Evolutionary conservation across 345 rosid genomes (phyloP), one percentile per base, ranked within the genome.

Genomic region (Eucalyptus pauciflora): DNA sequence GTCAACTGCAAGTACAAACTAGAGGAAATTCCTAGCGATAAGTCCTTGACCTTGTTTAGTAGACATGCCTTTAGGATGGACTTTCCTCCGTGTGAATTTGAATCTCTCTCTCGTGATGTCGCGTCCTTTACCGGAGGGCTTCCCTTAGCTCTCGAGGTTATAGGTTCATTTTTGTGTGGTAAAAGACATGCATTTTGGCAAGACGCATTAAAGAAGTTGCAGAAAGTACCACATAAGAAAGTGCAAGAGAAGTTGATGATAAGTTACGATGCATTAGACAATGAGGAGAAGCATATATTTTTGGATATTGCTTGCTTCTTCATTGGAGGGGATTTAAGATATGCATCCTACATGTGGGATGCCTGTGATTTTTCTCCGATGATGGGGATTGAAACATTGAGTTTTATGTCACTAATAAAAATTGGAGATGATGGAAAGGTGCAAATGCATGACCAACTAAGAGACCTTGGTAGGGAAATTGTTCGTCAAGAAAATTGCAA

Each of bases 1-100:
- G 3, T 80, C 15, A 10, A 46, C 0, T 18, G 4, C 9, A 7
- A 15, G 9, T 81, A 22, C 14, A 15, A 48, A 45, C 41, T 88
- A 7, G 2, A 31, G 46, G 81, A 6, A 85, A 7, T 88, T 1
- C 17, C 4, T 7, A 3, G 7, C 3, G 27, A 10, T 10, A 12
- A 56, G 3, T 85, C 51, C 8, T 43, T 88, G 14, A 29, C 3
- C 1, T 86, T 88, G 20, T 88, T 88, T 49, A 83, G 87, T 62
- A 58, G 37, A 13, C 87, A 88, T 88, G 89, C 89, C 8, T 83
- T 88, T 88, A 3, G 7, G 11, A 85, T 7, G 6, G 81, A 88
- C 56, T 56, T 14, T 46, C 89, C 87, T 10, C 45, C 51, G 2
- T 7, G 6, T 10, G 62, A 48, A 18, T 52, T 52, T 31, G 31